Conservation (phyloP, 495 filamentous ascomycete species). For the Pyrenopolyporus hunteri region DNA sequence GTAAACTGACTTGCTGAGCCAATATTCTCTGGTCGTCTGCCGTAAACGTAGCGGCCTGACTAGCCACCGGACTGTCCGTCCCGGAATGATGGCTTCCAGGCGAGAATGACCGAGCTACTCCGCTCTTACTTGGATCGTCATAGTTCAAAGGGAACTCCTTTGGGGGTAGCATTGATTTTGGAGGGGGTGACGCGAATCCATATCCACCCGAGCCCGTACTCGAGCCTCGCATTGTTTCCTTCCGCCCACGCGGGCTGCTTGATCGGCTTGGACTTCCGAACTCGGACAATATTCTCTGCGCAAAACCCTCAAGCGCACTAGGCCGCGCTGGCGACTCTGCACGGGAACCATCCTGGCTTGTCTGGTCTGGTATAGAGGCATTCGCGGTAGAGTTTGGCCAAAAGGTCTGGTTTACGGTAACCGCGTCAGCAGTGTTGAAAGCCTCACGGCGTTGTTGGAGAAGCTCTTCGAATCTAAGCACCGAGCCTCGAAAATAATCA, state of each 20-base stretch:
- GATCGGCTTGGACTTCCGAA: constrained; percentile 57
- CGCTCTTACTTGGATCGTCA: constrained; percentile 41
- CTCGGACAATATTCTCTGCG: constrained; percentile 62
- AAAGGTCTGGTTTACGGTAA: constrained; percentile 35
- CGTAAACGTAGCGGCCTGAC: constrained; percentile 57
- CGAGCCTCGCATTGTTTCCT: constrained; percentile 42
- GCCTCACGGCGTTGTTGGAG: constrained; percentile 73
- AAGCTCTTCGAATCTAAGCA: constrained; percentile 78
- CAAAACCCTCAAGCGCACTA: constrained; percentile 59
- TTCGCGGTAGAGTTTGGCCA: constrained; percentile 30
- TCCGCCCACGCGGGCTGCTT: constrained; percentile 55
- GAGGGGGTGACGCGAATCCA: constrained; percentile 38
- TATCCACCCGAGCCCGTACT: constrained; percentile 34
- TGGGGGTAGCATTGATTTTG: constrained; percentile 42
- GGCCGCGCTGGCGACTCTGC: constrained; percentile 52
- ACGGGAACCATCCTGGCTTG: constrained; percentile 44
- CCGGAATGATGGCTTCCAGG: constrained; percentile 41
- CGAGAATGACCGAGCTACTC: constrained; percentile 46
- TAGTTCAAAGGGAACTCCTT: constrained; percentile 40
- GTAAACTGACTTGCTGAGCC: constrained; percentile 50
- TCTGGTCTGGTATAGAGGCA: constrained; percentile 40
- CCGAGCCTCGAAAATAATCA: constrained; percentile 65
- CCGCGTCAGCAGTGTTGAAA: constrained; percentile 63
- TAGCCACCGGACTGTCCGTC: constrained; percentile 42
- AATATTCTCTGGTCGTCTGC: constrained; percentile 61